Conservation (phyloP, 176 grass and related monocot species). For the Ensete glaucum region DNA sequence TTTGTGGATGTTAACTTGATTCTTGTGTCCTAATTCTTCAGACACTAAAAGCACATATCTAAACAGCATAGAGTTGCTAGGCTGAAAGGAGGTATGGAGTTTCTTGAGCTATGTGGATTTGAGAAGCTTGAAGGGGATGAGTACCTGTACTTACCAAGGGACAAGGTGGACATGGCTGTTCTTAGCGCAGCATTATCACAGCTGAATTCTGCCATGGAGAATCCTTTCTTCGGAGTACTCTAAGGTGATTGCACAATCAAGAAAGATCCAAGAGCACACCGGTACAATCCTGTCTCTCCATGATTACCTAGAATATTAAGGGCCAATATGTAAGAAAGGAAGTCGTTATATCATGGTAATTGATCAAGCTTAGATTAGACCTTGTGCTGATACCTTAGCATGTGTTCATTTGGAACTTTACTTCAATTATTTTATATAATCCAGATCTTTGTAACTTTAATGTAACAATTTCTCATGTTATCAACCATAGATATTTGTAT, state of each 20-base stretch:
- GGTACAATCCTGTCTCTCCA: too few relatives aligned
- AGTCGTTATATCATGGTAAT: too few relatives aligned
- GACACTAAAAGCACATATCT: background rate
- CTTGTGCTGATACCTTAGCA: too few relatives aligned
- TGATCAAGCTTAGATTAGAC: too few relatives aligned
- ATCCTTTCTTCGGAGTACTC: constrained; percentile 73
- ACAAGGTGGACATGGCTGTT: constrained; percentile 34
- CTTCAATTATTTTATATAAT: too few relatives aligned
- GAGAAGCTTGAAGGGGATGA: constrained; percentile 29
- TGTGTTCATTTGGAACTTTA: too few relatives aligned
- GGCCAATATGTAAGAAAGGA: too few relatives aligned
- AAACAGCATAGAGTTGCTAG: constrained; percentile 55
- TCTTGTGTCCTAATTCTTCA: background rate
- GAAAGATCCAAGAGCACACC: too few relatives aligned
- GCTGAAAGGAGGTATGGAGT: constrained; percentile 48
- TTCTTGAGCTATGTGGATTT: constrained; percentile 87
- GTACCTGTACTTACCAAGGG: constrained; percentile 50
- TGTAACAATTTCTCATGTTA: too few relatives aligned
- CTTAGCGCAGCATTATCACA: constrained; percentile 32
- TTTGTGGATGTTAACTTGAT: background rate
- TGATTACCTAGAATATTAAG: too few relatives aligned
- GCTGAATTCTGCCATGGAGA: constrained; percentile 53
- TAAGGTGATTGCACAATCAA: background rate
- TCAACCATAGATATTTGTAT: too few relatives aligned
- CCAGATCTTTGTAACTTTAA: too few relatives aligned